Base-by-base conservation (phyloP, 2,329 filamentous ascomycete species). In the Diplodia intermedia region DNA sequence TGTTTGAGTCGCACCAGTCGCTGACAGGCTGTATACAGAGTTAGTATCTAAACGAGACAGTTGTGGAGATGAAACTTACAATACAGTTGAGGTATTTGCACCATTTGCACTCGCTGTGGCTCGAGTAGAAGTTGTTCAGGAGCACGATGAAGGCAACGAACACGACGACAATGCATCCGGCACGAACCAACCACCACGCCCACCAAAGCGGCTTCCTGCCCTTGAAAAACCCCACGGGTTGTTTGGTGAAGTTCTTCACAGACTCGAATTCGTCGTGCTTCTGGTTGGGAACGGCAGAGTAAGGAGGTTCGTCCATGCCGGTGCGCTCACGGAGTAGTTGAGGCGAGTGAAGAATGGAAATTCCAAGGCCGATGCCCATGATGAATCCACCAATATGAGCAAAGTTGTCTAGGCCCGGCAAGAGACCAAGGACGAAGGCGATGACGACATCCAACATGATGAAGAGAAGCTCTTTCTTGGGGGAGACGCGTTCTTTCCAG, bases 371-470 rank as follows among this genome's bases (percentile, higher is more conserved):
- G 7, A 99, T 82, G 0, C 95, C 95, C 89, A 97, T 97, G 62
- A 97, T 81, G 78, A 98, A 97, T 1, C 95, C 95, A 66, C 95
- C 95, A 70, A 99, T 97, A 73, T 99, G 95, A 18, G 92, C 92
- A 79, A 98, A 99, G 79, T 99, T 99, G 83, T 99, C 95, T 56
- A 99, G 82, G 9, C 94, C 94, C 0, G 95, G 95, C 1, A 99
- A 85, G 4, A 99, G 86, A 40, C 95, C 95, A 2, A 99, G 86
- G 18, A 95, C 93, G 76, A 99, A 97, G 0, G 93, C 93, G 71
- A 99, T 93, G 71, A 89, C 82, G 70, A 98, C 88, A 75, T 97
- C 94, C 67, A 97, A 81, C 56, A 94, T 70, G 77, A 98, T 91
- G 79, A 96, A 97, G 65, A 92, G 82, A n/a, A 99, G 82, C 74